These are phyloP conservation scores for Lepiota venenata DNA, from an alignment of 768 basidiomycete species.

Conservation along the genomic window DNA sequence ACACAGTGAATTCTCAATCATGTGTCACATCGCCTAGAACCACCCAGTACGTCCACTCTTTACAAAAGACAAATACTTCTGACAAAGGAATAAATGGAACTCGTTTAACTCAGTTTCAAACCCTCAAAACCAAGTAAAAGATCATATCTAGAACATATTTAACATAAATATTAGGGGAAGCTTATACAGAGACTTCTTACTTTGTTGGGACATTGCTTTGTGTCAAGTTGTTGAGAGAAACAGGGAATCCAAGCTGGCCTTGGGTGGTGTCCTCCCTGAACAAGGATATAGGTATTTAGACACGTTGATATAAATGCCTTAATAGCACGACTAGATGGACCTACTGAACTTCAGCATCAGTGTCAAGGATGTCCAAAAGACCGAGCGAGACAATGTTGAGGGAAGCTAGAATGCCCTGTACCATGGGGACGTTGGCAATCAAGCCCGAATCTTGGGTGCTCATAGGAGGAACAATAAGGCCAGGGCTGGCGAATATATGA, in stretches of 20 bases:
- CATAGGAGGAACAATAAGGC: constrained; percentile 48
- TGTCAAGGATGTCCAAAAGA: constrained; percentile 44
- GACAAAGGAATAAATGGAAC: too few relatives aligned
- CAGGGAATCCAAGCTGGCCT: constrained; percentile 3
- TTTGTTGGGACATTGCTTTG: not conserved
- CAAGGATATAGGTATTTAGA: not conserved
- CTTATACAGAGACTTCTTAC: not conserved
- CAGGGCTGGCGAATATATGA: constrained; percentile 49
- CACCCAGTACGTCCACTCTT: too few relatives aligned
- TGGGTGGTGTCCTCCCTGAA: not conserved
- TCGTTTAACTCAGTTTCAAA: too few relatives aligned
- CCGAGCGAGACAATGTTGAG: constrained; percentile 54
- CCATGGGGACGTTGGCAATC: constrained; percentile 54
- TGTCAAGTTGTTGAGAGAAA: constrained; percentile 1
- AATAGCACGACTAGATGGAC: too few relatives aligned
- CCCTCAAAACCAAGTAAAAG: not conserved
- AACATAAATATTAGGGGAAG: not conserved
- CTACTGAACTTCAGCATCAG: constrained; percentile 36
- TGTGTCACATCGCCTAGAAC: too few relatives aligned
- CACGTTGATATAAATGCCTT: not conserved
- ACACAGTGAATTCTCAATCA: too few relatives aligned
- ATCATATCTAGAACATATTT: not conserved
- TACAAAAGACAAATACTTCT: too few relatives aligned
- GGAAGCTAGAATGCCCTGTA: constrained; percentile 46
- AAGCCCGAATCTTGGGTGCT: constrained; percentile 55